Evolutionary conservation across 2,329 filamentous ascomycete genomes (phyloP).

Genomic region (Trichoderma sp.): DNA sequence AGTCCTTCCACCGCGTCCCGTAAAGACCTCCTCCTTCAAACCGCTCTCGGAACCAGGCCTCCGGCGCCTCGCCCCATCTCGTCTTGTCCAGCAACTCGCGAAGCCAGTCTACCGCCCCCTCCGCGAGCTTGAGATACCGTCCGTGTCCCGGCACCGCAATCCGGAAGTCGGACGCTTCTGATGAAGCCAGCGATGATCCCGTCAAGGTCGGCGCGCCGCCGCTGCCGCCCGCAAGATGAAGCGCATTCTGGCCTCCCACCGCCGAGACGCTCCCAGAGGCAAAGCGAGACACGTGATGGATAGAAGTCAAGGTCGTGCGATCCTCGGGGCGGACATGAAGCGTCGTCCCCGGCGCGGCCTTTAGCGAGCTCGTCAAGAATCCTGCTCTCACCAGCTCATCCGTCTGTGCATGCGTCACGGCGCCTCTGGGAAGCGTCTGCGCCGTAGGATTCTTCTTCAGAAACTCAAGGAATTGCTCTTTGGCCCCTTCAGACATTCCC

Average conservation of each 20-base stretch:
- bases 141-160: conserved; percentile 67
- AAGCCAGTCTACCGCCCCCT: conserved; percentile 60
- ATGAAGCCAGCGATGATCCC: conserved; percentile 24
- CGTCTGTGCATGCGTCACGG: conserved; percentile 46
- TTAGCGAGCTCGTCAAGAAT: conserved; percentile 56
- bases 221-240: conserved; percentile 61
- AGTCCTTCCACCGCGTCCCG: conserved; percentile 59
- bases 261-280: conserved; percentile 67
- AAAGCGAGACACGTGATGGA: conserved; percentile 61
- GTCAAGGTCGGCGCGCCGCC: conserved; percentile 38
- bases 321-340: conserved; percentile 51
- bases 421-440: conserved; percentile 29
- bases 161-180: conserved; percentile 36
- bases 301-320: conserved; percentile 54
- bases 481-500: conserved; percentile 41
- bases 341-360: conserved; percentile 34
- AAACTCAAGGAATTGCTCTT: conserved; percentile 49
- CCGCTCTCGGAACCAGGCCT: conserved; percentile 60
- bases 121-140: conserved; percentile 62
- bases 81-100: conserved; percentile 56
- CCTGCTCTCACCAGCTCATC: conserved; percentile 62
- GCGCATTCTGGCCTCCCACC: conserved; percentile 64
- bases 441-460: conserved; percentile 50
- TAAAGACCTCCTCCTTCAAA: conserved; percentile 63
- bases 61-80: conserved; percentile 60